These are phyloP conservation scores for Sordaria brevicollis DNA, from an alignment of 495 filamentous ascomycete species.

Conservation along the genomic window DNA sequence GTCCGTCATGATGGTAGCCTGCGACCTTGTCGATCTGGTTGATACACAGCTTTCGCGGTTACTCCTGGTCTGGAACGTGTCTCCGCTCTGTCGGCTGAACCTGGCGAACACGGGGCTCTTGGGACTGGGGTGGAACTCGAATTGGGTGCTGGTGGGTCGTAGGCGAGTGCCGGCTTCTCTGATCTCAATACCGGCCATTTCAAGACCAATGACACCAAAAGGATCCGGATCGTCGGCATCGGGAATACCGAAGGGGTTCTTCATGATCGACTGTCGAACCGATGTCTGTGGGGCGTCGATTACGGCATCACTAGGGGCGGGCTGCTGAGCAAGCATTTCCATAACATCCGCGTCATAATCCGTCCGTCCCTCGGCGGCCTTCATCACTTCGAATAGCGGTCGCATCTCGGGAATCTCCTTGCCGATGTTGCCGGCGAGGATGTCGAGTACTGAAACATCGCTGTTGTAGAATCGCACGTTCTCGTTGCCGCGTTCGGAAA, in stretches of 20 bases:
- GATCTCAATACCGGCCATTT: conserved; percentile 76
- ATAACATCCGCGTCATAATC: conserved; percentile 55
- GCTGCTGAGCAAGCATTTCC: conserved; percentile 38
- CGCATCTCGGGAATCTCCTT: conserved; percentile 55
- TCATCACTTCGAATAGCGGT: conserved; percentile 66
- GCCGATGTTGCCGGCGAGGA: conserved; percentile 67
- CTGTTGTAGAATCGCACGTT: conserved; percentile 80
- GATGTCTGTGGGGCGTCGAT: conserved; percentile 38
- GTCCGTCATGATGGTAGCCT: conserved; percentile 52
- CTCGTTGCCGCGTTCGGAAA: conserved; percentile 79
- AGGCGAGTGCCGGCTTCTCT: conserved; percentile 67
- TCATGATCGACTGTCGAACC: conserved; percentile 13
- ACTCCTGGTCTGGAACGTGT: conserved; percentile 48
- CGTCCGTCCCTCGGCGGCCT: conserved; percentile 70
- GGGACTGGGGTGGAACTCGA: conserved; percentile 69
- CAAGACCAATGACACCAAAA: conserved; percentile 75
- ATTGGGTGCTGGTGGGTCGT: conserved; percentile 60
- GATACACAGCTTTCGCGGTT: conserved; percentile 59
- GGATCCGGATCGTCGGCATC: conserved; percentile 74
- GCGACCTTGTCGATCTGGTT: conserved; percentile 35
- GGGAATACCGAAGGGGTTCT: conserved; percentile 61
- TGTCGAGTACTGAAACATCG: conserved; percentile 64
- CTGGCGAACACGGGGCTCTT: conserved; percentile 64
- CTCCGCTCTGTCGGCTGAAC: conserved; percentile 59
- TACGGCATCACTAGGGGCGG: conserved; percentile 65